Evolutionary conservation across 2,329 filamentous ascomycete genomes (phyloP).

Genomic region (Exophiala phaeomuriformis): DNA sequence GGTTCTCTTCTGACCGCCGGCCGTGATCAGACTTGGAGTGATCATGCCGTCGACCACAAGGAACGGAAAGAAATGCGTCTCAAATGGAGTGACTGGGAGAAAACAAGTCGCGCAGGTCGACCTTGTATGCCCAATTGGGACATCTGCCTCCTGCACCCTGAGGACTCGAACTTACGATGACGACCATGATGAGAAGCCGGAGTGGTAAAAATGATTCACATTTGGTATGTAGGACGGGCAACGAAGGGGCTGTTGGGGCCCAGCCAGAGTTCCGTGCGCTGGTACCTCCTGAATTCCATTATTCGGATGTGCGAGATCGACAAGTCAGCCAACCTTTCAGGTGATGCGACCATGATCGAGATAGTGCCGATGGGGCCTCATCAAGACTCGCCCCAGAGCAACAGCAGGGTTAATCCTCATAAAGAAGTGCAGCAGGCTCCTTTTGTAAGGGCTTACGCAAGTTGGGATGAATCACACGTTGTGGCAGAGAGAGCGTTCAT

Average conservation of each 20-base stretch:
- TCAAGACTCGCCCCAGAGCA: background rate
- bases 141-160: constrained; percentile 25
- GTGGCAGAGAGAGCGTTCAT: background rate
- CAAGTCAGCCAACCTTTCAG: background rate
- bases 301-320: background rate
- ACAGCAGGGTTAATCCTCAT: background rate
- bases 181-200: background rate
- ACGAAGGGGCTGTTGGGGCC: background rate
- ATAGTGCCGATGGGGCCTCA: background rate
- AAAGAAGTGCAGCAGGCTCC: background rate
- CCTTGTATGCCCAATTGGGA: constrained; percentile 28
- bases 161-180: constrained; percentile 25
- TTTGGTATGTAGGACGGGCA: constrained; percentile 2
- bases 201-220: background rate
- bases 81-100: constrained; percentile 24
- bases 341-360: background rate
- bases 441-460: background rate
- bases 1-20: constrained; percentile 21
- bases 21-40: constrained; percentile 20
- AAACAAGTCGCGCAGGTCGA: constrained; percentile 7
- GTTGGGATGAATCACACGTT: background rate
- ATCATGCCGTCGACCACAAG: constrained; percentile 21
- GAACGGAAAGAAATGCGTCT: constrained; percentile 24
- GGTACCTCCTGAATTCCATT: background rate
- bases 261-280: background rate